phyloP scores from a whole-genome alignment of 257 asterid genomes.

The Nicotiana otophora region DNA sequence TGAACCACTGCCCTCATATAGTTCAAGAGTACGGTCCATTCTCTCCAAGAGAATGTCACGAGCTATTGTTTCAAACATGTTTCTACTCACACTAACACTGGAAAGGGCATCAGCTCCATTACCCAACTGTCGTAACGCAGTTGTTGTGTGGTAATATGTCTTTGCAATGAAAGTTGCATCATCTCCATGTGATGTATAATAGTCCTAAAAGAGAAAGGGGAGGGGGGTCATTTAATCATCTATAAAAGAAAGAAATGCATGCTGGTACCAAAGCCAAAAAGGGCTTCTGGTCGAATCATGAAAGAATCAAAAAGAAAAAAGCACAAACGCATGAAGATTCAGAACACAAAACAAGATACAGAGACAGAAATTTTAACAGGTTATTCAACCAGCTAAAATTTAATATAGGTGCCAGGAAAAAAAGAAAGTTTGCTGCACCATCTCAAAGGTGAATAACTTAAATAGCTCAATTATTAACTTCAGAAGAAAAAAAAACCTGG shows the following conservation, averaged over 20 bases:
- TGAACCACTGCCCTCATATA: constrained; percentile 82
- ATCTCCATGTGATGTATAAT: constrained; percentile 87
- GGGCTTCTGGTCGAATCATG: not conserved
- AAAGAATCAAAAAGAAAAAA: not conserved
- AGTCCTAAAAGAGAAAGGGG: constrained; percentile 40
- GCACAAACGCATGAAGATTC: not conserved
- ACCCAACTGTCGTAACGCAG: constrained; percentile 89
- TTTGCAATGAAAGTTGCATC: constrained; percentile 82
- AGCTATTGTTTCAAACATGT: constrained; percentile 80
- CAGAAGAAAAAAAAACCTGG: not conserved
- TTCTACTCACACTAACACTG: constrained; percentile 78
- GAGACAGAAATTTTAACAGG: not conserved
- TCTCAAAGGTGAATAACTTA: not conserved
- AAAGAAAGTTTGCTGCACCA: not conserved
- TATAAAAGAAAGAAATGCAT: not conserved
- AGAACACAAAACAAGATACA: not conserved
- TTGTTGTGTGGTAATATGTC: constrained; percentile 88
- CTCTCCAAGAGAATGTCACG: constrained; percentile 90
- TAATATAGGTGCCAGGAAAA: not conserved
- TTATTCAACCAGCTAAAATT: not conserved
- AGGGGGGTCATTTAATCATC: not conserved
- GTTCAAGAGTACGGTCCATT: constrained; percentile 77
- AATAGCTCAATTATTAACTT: not conserved
- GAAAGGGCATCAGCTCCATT: constrained; percentile 72
- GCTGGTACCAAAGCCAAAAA: not conserved